These are phyloP conservation scores for Leccinum aurantiacum DNA, from an alignment of 768 basidiomycete genomes.

Conservation along the genomic window DNA sequence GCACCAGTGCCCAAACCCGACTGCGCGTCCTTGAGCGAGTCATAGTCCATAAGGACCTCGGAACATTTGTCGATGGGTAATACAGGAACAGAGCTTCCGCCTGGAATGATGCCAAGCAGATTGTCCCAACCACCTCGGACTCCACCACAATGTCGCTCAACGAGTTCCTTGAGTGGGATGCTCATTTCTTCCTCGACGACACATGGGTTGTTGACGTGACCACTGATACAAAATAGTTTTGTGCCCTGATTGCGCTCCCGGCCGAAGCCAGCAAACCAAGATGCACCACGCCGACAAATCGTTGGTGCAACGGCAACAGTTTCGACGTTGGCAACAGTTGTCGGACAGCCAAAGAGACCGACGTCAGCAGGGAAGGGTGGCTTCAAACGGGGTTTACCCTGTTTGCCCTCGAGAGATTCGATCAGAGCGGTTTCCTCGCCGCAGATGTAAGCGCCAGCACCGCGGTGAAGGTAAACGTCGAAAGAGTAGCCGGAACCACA, in stretches of 20 bases:
- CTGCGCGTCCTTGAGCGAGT: constrained; percentile 93
- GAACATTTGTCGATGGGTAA: constrained; percentile 80
- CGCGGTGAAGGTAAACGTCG: constrained; percentile 97
- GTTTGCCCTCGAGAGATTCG: constrained; percentile 96
- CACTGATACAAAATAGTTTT: constrained; percentile 95
- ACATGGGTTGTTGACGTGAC: constrained; percentile 97
- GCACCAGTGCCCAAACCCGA: constrained; percentile 98
- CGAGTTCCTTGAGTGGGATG: constrained; percentile 87
- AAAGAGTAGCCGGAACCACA: constrained; percentile 94
- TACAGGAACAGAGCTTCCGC: constrained; percentile 92
- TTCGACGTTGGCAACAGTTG: constrained; percentile 98
- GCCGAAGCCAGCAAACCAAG: constrained; percentile 94
- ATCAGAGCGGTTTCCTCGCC: constrained; percentile 98
- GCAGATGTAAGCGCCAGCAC: constrained; percentile 97
- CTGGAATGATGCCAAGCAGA: constrained; percentile 93
- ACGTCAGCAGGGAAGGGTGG: constrained; percentile 99
- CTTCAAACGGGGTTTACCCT: constrained; percentile 96
- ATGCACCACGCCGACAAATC: constrained; percentile 83
- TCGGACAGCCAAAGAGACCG: constrained; percentile 94
- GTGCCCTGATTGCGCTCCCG: constrained; percentile 92
- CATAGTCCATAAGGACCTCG: constrained; percentile 97
- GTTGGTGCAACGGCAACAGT: constrained; percentile 98
- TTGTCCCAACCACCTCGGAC: constrained; percentile 96
- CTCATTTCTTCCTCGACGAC: constrained; percentile 99
- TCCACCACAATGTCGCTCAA: constrained; percentile 98